Evolutionary conservation across 2,329 filamentous ascomycete species (phyloP), one percentile per base, ranked within the genome.

Genomic region (Mollisiaceae sp.): DNA sequence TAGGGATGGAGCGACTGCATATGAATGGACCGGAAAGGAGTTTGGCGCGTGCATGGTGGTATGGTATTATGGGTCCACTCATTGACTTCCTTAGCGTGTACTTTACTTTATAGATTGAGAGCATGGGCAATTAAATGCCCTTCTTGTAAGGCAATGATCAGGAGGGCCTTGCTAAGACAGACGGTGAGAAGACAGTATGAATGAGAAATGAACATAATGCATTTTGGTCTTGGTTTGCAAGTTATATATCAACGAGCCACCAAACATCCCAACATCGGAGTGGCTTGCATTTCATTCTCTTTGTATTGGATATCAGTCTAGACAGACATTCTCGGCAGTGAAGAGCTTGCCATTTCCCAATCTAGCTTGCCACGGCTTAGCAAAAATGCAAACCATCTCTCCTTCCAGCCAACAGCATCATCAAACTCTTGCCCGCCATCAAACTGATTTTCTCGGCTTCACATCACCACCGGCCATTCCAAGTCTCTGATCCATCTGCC

Each of bases 391-490:
- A 6, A 32, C 27, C 27, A 6, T 32, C 27, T 32, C 27, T 32
- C 27, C 27, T 32, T 32, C 27, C 27, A 12, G 2, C 38, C 2
- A 14, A 3, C 38, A 5, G 12, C 3, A 41, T 41, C 38, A 9
- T 18, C 27, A 32, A 41, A 41, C 38, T 41, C 38, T 2, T 14
- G 8, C 43, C 24, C 24, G 4, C 24, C 8, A 5, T 60, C 41
- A 60, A 4, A 60, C 27, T n/a, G 58, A 60, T 14, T 47, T 60
- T 22, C 58, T 50, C 58, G 58, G 58, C 41, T 60, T 60, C 22
- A 32, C 58, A 35, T 43, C 41, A 55, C 32, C 55, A 39, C 55
- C 35, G 39, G 20, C 24, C 50, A 54, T 54, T 8, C 27, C 50
- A 22, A 32, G 3, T 12, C 50, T 18, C 50, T 35, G 9, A 6